Evolutionary conservation across 306 rosid genomes (phyloP).

Genomic region (Oxytropis ochrocephala): DNA sequence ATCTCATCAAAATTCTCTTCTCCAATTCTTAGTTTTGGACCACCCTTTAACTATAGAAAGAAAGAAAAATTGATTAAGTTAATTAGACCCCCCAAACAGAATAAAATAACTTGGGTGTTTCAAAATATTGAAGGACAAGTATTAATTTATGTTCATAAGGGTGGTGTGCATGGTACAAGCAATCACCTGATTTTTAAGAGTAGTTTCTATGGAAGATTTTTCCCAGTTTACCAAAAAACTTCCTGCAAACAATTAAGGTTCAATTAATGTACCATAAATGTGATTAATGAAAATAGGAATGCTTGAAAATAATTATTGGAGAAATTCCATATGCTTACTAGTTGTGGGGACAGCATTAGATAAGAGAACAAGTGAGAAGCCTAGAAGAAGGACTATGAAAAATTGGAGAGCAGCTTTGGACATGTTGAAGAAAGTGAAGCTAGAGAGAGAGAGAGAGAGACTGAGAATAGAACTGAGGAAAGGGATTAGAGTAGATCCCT

Average conservation of each 20-base stretch:
- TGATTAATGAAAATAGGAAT: not conserved
- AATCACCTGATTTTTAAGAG: constrained; percentile 15
- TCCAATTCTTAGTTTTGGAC: not conserved
- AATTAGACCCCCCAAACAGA: not conserved
- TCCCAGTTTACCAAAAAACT: constrained; percentile 21
- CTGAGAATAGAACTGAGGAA: not conserved
- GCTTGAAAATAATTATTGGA: not conserved
- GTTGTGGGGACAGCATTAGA: constrained; percentile 25
- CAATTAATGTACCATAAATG: not conserved
- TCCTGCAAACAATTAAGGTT: constrained; percentile 27
- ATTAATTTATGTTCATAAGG: too few species aligned
- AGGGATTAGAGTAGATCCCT: not conserved
- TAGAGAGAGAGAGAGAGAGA: too few species aligned
- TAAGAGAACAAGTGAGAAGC: constrained; percentile 19
- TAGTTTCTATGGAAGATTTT: constrained; percentile 21
- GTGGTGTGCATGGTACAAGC: too few species aligned
- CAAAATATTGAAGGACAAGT: not conserved
- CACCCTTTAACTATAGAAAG: constrained; percentile 22
- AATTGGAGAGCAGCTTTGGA: constrained; percentile 8
- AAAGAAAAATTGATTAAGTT: not conserved
- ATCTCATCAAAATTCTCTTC: constrained; percentile 24
- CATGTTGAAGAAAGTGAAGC: constrained; percentile 3
- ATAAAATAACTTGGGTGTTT: not conserved
- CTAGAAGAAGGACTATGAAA: constrained; percentile 27
- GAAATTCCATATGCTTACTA: constrained; percentile 27